phyloP scores from a whole-genome alignment of 495 filamentous ascomycete genomes.

The Podospora fimiseda region DNA sequence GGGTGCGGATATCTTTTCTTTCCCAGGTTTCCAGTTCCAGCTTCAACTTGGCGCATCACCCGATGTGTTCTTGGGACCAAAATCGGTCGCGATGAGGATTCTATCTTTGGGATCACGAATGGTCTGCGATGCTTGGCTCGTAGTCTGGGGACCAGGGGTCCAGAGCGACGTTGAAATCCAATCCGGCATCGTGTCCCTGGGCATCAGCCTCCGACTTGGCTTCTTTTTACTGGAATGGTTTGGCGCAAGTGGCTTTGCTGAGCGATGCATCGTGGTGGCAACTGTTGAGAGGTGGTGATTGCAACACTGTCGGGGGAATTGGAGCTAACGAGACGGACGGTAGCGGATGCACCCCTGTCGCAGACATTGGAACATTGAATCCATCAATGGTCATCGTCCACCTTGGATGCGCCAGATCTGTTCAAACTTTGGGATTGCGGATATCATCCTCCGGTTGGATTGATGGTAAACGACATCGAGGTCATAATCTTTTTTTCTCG shows the following conservation, averaged over 20 bases:
- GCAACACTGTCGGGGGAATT: slow-evolving; percentile 2
- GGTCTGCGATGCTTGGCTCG: too few relatives aligned
- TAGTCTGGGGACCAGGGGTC: too few relatives aligned
- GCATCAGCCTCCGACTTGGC: neutral
- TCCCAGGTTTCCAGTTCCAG: neutral
- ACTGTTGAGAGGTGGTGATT: neutral
- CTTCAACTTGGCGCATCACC: neutral
- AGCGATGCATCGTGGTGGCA: neutral
- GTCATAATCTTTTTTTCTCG: too few relatives aligned
- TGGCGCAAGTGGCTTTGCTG: neutral
- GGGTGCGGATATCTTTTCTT: too few relatives aligned
- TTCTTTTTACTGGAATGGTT: neutral
- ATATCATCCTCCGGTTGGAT: slow-evolving; percentile 1
- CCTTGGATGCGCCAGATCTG: neutral
- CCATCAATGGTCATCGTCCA: neutral
- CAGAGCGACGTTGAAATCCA: neutral
- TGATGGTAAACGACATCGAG: neutral
- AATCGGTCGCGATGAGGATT: neutral
- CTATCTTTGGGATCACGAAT: slow-evolving; percentile 2
- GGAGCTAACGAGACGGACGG: neutral
- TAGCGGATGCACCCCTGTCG: neutral
- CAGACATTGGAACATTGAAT: neutral
- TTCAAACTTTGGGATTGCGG: too few relatives aligned
- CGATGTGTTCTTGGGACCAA: neutral
- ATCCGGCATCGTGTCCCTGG: neutral